Evolutionary conservation across 2,329 filamentous ascomycete genomes (phyloP).

Genomic region (Sphaerulina vaccinii): DNA sequence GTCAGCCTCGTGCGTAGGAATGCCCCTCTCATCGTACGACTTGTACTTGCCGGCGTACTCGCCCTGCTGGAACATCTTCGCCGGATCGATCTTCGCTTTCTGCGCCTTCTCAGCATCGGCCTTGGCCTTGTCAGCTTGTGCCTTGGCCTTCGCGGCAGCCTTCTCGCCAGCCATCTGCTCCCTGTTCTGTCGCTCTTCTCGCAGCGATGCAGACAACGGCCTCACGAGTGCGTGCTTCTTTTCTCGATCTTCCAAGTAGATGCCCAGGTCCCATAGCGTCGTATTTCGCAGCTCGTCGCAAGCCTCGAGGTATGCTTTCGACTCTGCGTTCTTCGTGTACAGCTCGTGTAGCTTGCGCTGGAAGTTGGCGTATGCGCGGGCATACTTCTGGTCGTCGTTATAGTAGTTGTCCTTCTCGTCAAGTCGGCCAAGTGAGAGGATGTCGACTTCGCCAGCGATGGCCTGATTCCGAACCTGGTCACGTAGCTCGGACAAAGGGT

Average conservation of each 20-base stretch:
- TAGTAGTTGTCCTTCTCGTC: slow-evolving; percentile 29
- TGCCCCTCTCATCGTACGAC: slow-evolving; percentile 78
- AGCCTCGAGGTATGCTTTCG: slow-evolving; percentile 71
- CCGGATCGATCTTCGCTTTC: slow-evolving; percentile 57
- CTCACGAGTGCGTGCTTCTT: slow-evolving; percentile 68
- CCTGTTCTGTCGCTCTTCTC: slow-evolving; percentile 53
- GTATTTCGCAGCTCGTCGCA: slow-evolving; percentile 80
- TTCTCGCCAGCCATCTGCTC: slow-evolving; percentile 54
- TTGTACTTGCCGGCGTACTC: slow-evolving; percentile 69
- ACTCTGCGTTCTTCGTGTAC: slow-evolving; percentile 46
- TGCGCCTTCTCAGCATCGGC: slow-evolving; percentile 51
- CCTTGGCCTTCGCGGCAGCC: slow-evolving; percentile 48
- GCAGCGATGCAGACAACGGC: slow-evolving; percentile 53
- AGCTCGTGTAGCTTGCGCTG: slow-evolving; percentile 63
- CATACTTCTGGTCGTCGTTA: slow-evolving; percentile 44
- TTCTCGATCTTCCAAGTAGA: slow-evolving; percentile 84
- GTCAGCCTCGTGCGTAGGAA: slow-evolving; percentile 74
- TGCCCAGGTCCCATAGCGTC: slow-evolving; percentile 75
- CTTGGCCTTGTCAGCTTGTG: slow-evolving; percentile 53
- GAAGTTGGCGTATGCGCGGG: slow-evolving; percentile 50
- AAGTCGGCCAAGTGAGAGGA: slow-evolving; percentile 34
- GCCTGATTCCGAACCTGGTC: slow-evolving; percentile 59
- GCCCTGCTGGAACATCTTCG: slow-evolving; percentile 57
- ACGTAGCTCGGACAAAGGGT: slow-evolving; percentile 57
- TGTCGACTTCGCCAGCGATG: slow-evolving; percentile 45